Base-by-base conservation (phyloP, 352 stramenopile species). In the Stramenopiles sp. region DNA sequence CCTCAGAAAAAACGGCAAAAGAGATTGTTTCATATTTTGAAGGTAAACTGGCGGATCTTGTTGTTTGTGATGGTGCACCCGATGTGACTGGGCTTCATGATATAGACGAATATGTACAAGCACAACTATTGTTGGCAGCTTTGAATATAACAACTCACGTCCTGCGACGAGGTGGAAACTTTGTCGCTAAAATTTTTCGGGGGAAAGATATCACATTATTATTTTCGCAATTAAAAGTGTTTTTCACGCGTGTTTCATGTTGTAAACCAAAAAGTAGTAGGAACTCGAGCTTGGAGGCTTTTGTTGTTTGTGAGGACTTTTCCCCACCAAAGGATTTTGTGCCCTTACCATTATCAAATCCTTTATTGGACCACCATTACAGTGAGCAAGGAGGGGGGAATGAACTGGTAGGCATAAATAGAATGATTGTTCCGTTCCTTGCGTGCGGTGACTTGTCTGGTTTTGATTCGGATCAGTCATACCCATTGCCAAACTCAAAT, bases 51-150 rank as follows among this genome's bases (percentile, higher is more conserved):
- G 95, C 96, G 7, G 93, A 99, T 84, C 85, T 99, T 7, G 95
- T 99, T 0, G 92, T 99, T 67, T 98, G 94, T 81, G 97, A 99
- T 85, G 97, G 97, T 75, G 97, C 97, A 7, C 96, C 97, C 0
- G 97, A 99, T 84, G 96, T 99, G n/a, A 99, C 95, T 0, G 95
- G 96, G n/a, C 89, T 99, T 30, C 96, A 99, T 84, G 95, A 99
- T 83, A 94, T 99, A 32, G 96, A 99, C 88, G 95, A 98, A 84
- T 99, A 97, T 85, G 88, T 99, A 44, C 94, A 98, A 86, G 92
- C 92, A 1, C 93, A 99, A 84, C 89, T 99, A 29, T 85, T 99
- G 14, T 87, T 97, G 0, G 93, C 95, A 0, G 96, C 95, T n/a
- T 88, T 99, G 29, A 97, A 97, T 85, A 99, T 99, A 81, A 97